Evolutionary conservation across 1,284 basidiomycete genomes (phyloP), one percentile per base, ranked within the genome.

Genomic region (Trichosporon inkin): DNA sequence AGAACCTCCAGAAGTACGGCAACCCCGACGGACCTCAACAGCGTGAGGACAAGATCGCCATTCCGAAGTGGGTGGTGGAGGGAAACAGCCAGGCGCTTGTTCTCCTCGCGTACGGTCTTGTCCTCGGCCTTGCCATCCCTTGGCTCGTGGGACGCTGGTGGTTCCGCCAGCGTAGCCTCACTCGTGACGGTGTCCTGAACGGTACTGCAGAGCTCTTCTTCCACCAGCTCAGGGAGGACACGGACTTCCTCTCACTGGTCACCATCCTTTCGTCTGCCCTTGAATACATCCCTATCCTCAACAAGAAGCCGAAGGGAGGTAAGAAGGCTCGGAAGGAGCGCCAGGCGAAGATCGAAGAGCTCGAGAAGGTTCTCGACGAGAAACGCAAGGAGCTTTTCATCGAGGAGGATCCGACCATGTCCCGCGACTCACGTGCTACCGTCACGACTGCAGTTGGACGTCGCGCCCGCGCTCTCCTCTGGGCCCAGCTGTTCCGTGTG

Each of bases 1-100:
- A 90, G 72, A 99, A 99, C 78, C 88, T 88, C 79, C 87, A 90
- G 70, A 82, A 88, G 53, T 98, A 92, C 71, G 94, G 94, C 5
- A 90, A 99, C 73, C 96, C 96, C 0, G 96, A 99, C 77, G 96
- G 96, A 13, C 88, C 92, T 36, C 92, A 97, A 78, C 91, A 95
- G 74, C 84, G 95, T 60, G 88, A 89, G 51, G 92, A 95, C 84
- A 95, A 95, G 62, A 96, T 99, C 68, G 96, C 96, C 0, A 82
- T 99, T 16, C 96, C 96, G 0, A 84, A 86, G 55, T 98, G 94
- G 92, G 86, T 99, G 60, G 84, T 99, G 57, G 92, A 95, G 71
- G 86, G 88, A 53, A 85, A 91, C 71, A 96, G 98, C 80, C 92
- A 89, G 64, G 84, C 90, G 38, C 94, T 88, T 84, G 91, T 99